phyloP scores from a whole-genome alignment of 495 filamentous ascomycete species.

The Tuber borchii region DNA sequence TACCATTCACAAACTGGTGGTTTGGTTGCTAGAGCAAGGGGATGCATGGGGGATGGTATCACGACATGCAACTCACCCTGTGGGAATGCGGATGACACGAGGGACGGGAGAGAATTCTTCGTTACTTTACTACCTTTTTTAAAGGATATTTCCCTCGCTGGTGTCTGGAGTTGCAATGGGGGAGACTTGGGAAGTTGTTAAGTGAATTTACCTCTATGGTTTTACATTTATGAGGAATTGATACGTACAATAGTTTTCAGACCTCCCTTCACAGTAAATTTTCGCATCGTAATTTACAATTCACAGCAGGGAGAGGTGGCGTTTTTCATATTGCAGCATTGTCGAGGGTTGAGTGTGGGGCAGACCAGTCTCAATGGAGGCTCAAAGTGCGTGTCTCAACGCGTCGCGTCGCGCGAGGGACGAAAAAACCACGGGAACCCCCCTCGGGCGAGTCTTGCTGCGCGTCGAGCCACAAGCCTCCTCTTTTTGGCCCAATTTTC shows the following conservation, averaged over 20 bases:
- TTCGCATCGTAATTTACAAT: neutral
- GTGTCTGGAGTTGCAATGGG: neutral
- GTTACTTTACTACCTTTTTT: neutral
- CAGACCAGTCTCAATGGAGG: slow-evolving; percentile 1
- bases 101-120: neutral
- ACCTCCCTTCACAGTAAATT: neutral
- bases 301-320: neutral
- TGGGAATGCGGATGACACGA: neutral
- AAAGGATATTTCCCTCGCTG: neutral
- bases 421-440: neutral
- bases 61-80: neutral
- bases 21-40: neutral
- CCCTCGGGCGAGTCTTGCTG: slow-evolving; percentile 24
- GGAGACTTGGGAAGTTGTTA: neutral
- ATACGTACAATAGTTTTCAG: neutral
- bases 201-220: neutral
- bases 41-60: neutral
- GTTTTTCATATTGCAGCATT: neutral
- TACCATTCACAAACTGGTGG: neutral
- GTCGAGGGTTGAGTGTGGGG: neutral
- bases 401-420: neutral
- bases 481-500: slow-evolving; percentile 22
- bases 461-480: slow-evolving; percentile 34
- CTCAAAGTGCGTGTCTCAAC: neutral
- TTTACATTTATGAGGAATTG: neutral